Evolutionary conservation across 164 flowering plant species (phyloP).

Genomic region (Aristolochia californica): DNA sequence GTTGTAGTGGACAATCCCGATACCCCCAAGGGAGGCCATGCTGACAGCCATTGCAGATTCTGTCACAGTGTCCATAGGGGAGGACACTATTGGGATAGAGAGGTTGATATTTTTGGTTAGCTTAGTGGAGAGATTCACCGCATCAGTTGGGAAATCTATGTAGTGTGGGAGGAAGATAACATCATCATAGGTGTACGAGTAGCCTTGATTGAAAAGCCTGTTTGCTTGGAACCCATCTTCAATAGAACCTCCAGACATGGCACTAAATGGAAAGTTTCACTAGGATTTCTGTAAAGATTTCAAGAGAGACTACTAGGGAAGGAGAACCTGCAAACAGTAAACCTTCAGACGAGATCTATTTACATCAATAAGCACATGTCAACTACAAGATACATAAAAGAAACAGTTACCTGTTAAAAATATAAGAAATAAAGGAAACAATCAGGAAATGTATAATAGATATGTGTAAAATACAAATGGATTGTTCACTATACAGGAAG

Average conservation of each 20-base stretch:
- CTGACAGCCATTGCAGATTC: constrained; percentile 79
- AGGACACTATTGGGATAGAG: constrained; percentile 65
- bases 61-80: constrained; percentile 96
- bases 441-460: too few species aligned
- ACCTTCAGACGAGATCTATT: too few species aligned
- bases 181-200: constrained; percentile 89
- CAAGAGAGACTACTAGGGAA: neutral
- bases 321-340: too few species aligned
- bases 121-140: constrained; percentile 50
- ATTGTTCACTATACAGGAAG: too few species aligned
- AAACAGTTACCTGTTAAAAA: too few species aligned
- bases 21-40: constrained; percentile 84
- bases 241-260: constrained; percentile 13
- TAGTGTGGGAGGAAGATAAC: constrained; percentile 84
- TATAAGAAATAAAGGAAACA: too few species aligned
- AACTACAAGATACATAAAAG: too few species aligned
- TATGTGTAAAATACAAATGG: too few species aligned
- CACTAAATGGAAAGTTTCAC: too few species aligned
- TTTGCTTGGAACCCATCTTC: constrained; percentile 73
- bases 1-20: constrained; percentile 78
- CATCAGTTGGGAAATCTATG: constrained; percentile 81
- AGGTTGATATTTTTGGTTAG: constrained; percentile 56
- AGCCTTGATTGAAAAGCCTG: constrained; percentile 62
- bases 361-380: too few species aligned
- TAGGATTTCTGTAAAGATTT: neutral